Evolutionary conservation across 768 basidiomycete genomes (phyloP).

Genomic region (Hydnomerulius pinastri): DNA sequence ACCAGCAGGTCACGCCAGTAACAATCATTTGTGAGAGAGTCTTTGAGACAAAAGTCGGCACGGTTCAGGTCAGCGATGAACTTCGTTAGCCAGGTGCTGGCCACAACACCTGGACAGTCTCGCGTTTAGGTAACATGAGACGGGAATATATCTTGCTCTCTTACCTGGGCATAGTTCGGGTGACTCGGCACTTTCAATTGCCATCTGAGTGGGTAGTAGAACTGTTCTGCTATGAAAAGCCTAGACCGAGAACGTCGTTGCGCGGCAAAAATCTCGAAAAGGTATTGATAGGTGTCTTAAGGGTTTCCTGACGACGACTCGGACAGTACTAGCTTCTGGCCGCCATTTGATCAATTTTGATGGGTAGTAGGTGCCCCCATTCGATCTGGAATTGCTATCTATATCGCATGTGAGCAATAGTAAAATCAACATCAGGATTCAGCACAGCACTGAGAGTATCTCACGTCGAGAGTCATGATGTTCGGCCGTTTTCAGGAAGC

Average conservation of each 20-base stretch:
- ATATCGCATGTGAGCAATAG: too few species aligned
- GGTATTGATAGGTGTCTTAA: not conserved
- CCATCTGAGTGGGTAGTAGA: not conserved
- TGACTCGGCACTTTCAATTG: not conserved
- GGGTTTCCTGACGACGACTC: too few species aligned
- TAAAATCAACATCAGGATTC: too few species aligned
- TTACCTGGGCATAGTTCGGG: not conserved
- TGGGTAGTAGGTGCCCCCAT: too few species aligned
- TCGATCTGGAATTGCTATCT: too few species aligned
- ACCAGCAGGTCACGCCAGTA: conserved; percentile 8
- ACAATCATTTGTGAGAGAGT: conserved; percentile 3
- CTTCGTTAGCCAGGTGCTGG: not conserved
- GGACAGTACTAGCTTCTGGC: too few species aligned
- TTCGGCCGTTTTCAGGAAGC: too few species aligned
- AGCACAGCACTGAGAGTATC: too few species aligned
- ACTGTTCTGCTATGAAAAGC: not conserved
- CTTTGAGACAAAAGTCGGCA: not conserved
- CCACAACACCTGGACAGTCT: not conserved
- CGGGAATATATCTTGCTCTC: not conserved
- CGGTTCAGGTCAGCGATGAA: not conserved
- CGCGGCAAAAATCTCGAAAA: not conserved
- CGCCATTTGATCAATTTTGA: too few species aligned
- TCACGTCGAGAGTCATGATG: too few species aligned
- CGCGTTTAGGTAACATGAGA: not conserved
- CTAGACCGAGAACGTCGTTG: not conserved